Conservation (phyloP, 345 rosid genomes). For the Punica granatum region DNA sequence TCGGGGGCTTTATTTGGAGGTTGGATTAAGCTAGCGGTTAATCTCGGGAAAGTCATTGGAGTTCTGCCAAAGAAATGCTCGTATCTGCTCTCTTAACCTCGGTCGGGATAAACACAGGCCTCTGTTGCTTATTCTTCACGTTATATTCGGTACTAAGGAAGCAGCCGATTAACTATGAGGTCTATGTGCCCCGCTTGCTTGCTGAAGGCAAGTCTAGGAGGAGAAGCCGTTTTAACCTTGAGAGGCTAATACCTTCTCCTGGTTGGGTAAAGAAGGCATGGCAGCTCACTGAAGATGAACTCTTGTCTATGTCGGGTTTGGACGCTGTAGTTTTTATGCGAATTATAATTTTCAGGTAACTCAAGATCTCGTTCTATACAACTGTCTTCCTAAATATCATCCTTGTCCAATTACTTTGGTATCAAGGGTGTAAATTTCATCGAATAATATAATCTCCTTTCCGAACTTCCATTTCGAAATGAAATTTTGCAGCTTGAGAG, state of each 20-base stretch:
- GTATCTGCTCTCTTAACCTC: conserved; percentile 92
- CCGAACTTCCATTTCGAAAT: too few relatives aligned
- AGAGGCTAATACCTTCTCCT: conserved; percentile 70
- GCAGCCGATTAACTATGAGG: conserved; percentile 64
- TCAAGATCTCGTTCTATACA: background rate
- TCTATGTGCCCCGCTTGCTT: conserved; percentile 66
- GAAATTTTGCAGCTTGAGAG: conserved; percentile 62
- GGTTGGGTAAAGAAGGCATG: conserved; percentile 79
- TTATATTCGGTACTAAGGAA: conserved; percentile 73
- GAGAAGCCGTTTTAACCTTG: conserved; percentile 54
- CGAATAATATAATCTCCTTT: background rate
- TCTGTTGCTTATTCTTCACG: conserved; percentile 60
- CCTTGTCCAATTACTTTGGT: background rate
- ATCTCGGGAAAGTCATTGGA: conserved; percentile 12
- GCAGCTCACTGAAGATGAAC: conserved; percentile 60
- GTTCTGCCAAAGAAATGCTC: conserved; percentile 39
- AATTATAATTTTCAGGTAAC: conserved; percentile 69
- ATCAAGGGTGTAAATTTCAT: background rate
- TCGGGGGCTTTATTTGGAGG: background rate
- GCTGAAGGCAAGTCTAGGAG: conserved; percentile 51
- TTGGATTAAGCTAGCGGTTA: background rate
- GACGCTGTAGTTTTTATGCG: conserved; percentile 84
- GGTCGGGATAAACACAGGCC: conserved; percentile 72
- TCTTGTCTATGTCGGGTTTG: conserved; percentile 58
- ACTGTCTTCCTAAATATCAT: background rate